These are phyloP conservation scores for Cystobasidium ongulense DNA, from an alignment of 768 basidiomycete species.

Conservation along the genomic window DNA sequence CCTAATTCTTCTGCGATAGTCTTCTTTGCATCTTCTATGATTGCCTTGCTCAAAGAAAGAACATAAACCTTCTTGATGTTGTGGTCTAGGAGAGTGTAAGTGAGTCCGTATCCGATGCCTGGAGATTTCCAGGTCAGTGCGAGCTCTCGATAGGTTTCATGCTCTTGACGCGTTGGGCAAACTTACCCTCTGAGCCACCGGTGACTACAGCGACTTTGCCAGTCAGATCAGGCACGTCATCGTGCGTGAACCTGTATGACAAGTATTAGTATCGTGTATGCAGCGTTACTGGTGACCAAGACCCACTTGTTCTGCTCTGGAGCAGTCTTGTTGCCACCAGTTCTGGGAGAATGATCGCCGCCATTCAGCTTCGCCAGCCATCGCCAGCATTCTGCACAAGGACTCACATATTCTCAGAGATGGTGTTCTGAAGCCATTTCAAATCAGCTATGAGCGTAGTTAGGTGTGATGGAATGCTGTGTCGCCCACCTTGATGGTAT, in stretches of 20 bases:
- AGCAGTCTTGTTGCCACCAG: conserved; percentile 20
- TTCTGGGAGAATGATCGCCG: background rate
- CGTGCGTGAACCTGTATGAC: conserved; percentile 14
- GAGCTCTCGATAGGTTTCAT: too few species aligned
- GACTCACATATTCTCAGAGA: conserved; percentile 24
- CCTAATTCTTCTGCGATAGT: conserved; percentile 27
- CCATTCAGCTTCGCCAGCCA: background rate
- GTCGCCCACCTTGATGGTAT: background rate
- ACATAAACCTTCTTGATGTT: conserved; percentile 31
- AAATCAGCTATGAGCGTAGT: background rate
- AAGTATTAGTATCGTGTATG: background rate
- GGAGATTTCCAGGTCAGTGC: background rate
- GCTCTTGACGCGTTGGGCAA: too few species aligned
- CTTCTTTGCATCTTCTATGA: conserved; percentile 19
- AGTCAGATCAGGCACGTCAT: conserved; percentile 8
- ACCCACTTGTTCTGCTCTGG: conserved; percentile 18
- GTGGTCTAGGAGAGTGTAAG: conserved; percentile 21
- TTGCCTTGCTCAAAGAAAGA: conserved; percentile 16
- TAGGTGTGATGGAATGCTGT: background rate
- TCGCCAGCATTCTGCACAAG: background rate
- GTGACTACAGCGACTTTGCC: conserved; percentile 32
- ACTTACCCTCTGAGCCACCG: conserved; percentile 28
- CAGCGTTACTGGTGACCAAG: background rate
- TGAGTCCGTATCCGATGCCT: conserved; percentile 26
- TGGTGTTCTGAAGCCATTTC: conserved; percentile 4